Base-by-base conservation (phyloP, 2,329 filamentous ascomycete genomes). In the Diplocarpon rosae region DNA sequence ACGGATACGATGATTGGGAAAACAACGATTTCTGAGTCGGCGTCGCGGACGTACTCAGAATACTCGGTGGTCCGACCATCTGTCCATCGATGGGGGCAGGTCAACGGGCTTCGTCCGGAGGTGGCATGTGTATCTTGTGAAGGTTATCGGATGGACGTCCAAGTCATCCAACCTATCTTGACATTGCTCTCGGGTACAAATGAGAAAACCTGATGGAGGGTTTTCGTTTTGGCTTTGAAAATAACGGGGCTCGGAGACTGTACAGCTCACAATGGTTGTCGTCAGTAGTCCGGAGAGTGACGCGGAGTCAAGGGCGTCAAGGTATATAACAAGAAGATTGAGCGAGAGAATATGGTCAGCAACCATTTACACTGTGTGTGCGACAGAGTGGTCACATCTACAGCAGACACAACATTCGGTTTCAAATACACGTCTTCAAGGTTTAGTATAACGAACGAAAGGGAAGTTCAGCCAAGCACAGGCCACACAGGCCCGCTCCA, bases 1-100 rank as follows among this genome's bases (percentile, higher is more conserved):
- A 60, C 37, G 59, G 68, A 45, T 65, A 54, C 43, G 63, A 57
- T 13, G 62, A 65, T 45, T 75, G 69, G 43, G 63, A 61, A 46
- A 64, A 64, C 48, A 70, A 64, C 46, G 69, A 66, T 63, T 74
- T 75, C 62, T 75, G 71, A 52, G 69, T 69, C 58, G 72, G 69
- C 51, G 69, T 72, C 54, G 68, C 66, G 52, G 72, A 72, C 60
- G 69, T 66, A 63, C 69, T 70, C 63, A 75, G 65, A 67, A 73
- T 73, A 62, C 66, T 62, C 52, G 60, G 51, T 57, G 59, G 58
- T 49, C 57, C 60, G 55, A 60, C 59, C 60, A 62, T 62, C 56
- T 59, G 56, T 51, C 60, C 59, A 61, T 60, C 52, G 51, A 53
- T 43, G 48, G 43, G 48, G 41, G 28, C 37, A 44, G 46, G 48